phyloP scores from a whole-genome alignment of 306 rosid genomes.

The Dalbergia cultrata region DNA sequence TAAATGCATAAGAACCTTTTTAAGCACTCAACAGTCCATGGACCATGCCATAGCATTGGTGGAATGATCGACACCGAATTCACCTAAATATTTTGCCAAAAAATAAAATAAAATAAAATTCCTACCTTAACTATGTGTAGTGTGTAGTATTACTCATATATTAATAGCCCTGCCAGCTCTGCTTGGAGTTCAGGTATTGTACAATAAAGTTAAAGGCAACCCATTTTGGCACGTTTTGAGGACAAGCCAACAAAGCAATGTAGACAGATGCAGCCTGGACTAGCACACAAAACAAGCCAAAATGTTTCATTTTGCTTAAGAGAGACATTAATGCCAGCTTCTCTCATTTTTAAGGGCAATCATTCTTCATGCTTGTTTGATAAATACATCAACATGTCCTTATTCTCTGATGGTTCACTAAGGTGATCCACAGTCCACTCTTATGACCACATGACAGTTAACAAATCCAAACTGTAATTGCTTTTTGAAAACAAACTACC shows the following conservation, averaged over 20 bases:
- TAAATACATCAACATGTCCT: neutral
- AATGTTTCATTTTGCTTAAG: constrained; percentile 39
- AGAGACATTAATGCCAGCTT: constrained; percentile 29
- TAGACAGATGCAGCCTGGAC: constrained; percentile 34
- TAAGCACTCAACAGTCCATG: too few species aligned
- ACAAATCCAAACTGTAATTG: constrained; percentile 21
- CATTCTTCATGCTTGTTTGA: constrained; percentile 32
- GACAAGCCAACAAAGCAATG: constrained; percentile 37
- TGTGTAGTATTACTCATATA: neutral
- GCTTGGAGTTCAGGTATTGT: neutral
- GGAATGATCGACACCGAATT: too few species aligned
- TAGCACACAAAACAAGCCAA: constrained; percentile 37
- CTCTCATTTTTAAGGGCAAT: neutral
- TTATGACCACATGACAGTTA: neutral
- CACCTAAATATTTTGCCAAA: too few species aligned
- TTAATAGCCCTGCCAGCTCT: constrained; percentile 16
- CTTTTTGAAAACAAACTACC: neutral
- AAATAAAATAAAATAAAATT: too few species aligned
- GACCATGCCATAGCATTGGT: too few species aligned
- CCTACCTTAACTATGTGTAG: too few species aligned
- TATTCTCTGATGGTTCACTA: constrained; percentile 15
- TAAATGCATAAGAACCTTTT: too few species aligned
- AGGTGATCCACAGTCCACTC: neutral
- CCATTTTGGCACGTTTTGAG: constrained; percentile 2
- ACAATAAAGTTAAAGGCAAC: constrained; percentile 10